Conservation (phyloP, 805 yeast genomes). For the Pichia ethanolica region DNA sequence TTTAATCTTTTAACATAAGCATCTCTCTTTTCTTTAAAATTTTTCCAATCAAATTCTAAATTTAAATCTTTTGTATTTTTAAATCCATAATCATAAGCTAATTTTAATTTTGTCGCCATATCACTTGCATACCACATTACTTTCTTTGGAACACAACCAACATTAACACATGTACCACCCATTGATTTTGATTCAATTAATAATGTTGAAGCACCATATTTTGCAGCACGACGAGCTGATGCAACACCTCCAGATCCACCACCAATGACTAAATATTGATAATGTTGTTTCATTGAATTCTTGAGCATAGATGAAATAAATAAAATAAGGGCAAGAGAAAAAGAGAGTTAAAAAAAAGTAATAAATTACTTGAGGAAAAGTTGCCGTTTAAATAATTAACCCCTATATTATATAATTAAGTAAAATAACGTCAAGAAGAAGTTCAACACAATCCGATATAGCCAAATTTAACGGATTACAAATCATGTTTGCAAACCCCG, state of each 20-base stretch:
- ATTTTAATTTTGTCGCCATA: slow-evolving; percentile 63
- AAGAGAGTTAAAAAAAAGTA: not conserved
- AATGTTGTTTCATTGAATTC: slow-evolving; percentile 42
- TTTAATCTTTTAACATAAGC: slow-evolving; percentile 83
- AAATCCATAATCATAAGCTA: slow-evolving; percentile 82
- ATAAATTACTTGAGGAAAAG: no score
- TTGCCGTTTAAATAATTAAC: no score
- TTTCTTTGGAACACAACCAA: slow-evolving; percentile 98
- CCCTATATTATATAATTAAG: no score
- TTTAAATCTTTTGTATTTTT: slow-evolving; percentile 55
- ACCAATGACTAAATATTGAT: slow-evolving; percentile 90
- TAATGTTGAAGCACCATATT: slow-evolving; percentile 82
- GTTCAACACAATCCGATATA: no score
- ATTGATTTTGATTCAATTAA: slow-evolving; percentile 72
- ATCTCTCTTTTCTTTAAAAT: slow-evolving; percentile 81
- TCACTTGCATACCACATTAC: slow-evolving; percentile 98
- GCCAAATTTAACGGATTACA: no score
- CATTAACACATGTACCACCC: slow-evolving; percentile 99
- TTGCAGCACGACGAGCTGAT: slow-evolving; percentile 94
- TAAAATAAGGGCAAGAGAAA: not conserved
- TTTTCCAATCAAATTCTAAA: slow-evolving; percentile 87
- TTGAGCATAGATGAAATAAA: not conserved
- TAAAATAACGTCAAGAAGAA: no score
- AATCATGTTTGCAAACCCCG: no score
- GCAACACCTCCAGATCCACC: slow-evolving; percentile 99